phyloP scores from a whole-genome alignment of 2,329 filamentous ascomycete genomes.

The Trichoderma sp. region DNA sequence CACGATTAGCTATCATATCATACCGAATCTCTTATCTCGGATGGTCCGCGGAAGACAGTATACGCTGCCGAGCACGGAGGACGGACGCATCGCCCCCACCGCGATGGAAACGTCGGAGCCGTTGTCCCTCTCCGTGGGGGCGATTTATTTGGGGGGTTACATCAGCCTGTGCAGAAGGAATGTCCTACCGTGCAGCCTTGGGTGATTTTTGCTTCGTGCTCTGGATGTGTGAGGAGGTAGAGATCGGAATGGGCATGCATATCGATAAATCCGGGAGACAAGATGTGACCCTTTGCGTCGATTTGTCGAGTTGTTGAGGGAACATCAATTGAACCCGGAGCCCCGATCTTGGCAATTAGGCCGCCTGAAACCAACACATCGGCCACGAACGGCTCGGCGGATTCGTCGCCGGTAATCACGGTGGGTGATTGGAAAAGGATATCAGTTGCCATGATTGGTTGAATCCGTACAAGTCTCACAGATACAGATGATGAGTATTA shows the following conservation, averaged over 20 bases:
- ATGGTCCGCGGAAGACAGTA: neutral
- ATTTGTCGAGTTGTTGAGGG: slow-evolving; percentile 20
- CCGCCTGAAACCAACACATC: slow-evolving; percentile 25
- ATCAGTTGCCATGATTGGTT: slow-evolving; percentile 7
- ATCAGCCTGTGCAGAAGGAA: neutral
- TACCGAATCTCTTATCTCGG: neutral
- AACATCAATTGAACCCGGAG: slow-evolving; percentile 20
- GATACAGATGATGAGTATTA: neutral
- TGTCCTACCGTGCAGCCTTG: slow-evolving; percentile 27
- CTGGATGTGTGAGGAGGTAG: slow-evolving; percentile 26
- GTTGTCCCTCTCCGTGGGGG: neutral
- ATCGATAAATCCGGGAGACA: slow-evolving; percentile 29
- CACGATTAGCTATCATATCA: neutral
- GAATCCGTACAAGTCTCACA: neutral
- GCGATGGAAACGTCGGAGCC: neutral
- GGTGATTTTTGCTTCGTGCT: slow-evolving; percentile 27
- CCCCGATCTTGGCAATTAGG: slow-evolving; percentile 24
- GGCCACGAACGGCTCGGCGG: slow-evolving; percentile 22
- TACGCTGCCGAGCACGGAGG: neutral
- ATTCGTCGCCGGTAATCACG: slow-evolving; percentile 26
- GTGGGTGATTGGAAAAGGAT: slow-evolving; percentile 25
- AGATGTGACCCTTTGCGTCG: slow-evolving; percentile 22
- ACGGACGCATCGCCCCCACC: neutral
- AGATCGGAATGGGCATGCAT: slow-evolving; percentile 29
- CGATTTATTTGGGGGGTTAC: neutral